These are phyloP conservation scores for Linnemannia zychae DNA, from an alignment of 192 early-diverging fungal species.

Conservation along the genomic window DNA sequence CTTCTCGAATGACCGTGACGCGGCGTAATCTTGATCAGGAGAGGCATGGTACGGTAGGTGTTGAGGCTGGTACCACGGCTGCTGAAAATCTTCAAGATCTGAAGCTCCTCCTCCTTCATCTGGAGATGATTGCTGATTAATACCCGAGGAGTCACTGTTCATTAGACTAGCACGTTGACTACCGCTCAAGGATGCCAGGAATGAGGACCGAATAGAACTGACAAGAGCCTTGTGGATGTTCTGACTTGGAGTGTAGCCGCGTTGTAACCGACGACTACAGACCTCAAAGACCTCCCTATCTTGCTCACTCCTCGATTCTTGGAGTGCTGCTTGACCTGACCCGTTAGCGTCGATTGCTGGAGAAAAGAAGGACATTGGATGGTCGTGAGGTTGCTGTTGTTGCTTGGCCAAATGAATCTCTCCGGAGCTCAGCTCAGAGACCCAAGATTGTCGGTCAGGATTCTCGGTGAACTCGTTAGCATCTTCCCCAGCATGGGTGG, in stretches of 20 bases:
- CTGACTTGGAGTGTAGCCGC: background rate
- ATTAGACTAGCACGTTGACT: background rate
- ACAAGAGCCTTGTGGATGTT: background rate
- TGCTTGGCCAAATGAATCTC: background rate
- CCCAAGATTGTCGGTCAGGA: background rate
- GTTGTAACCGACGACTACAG: background rate
- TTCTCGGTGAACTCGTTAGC: background rate
- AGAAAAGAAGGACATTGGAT: background rate
- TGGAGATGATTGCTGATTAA: background rate
- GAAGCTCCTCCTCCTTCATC: background rate
- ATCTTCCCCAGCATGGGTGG: background rate
- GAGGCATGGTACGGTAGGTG: background rate
- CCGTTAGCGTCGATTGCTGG: background rate
- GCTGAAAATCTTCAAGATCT: background rate
- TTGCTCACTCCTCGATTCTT: background rate
- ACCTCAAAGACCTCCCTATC: slow-evolving; percentile 15
- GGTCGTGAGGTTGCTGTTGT: background rate
- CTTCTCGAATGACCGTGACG: background rate
- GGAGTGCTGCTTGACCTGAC: background rate
- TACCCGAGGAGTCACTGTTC: background rate
- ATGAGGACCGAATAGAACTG: slow-evolving; percentile 10
- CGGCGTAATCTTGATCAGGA: background rate
- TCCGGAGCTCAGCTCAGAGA: background rate
- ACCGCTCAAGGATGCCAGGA: background rate
- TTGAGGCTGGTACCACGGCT: background rate